Percentiles rank a stretch among this genome's conserved stretches.
phyloP scores from a whole-genome alignment of 306 rosid genomes.

The Lathyrus oleraceus region DNA sequence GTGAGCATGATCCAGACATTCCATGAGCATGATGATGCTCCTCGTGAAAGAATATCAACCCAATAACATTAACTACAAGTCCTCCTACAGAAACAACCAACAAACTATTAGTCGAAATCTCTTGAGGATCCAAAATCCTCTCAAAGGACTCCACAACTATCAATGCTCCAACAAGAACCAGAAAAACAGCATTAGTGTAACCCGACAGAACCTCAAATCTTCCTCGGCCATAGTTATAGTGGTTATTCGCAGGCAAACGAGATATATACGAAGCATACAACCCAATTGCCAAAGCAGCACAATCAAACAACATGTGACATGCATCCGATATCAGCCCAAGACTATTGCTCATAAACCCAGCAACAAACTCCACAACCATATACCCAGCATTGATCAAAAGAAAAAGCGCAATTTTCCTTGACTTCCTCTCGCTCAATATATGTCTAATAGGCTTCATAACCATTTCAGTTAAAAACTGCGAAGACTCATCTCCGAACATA shows the following conservation, averaged over 20 bases:
- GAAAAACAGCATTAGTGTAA: constrained; percentile 82
- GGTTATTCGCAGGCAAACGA: constrained; percentile 78
- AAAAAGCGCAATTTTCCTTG: constrained; percentile 84
- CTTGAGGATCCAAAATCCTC: constrained; percentile 95
- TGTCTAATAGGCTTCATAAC: constrained; percentile 78
- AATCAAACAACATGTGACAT: constrained; percentile 96
- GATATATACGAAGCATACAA: constrained; percentile 92
- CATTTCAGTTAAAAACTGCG: constrained; percentile 41
- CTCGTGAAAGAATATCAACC: constrained; percentile 89
- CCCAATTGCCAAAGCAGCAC: constrained; percentile 98
- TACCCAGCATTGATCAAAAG: constrained; percentile 81
- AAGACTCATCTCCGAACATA: constrained; percentile 58
- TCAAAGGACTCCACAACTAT: constrained; percentile 89
- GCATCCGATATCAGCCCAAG: constrained; percentile 94
- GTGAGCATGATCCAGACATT: constrained; percentile 65
- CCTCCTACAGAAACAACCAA: constrained; percentile 88
- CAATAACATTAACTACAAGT: constrained; percentile 76
- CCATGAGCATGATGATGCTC: constrained; percentile 98
- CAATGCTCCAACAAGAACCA: constrained; percentile 87
- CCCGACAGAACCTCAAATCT: constrained; percentile 96
- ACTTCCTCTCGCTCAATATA: constrained; percentile 88
- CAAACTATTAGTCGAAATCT: constrained; percentile 77
- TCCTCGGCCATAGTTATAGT: constrained; percentile 84
- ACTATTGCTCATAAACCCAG: constrained; percentile 93
- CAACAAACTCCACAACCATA: constrained; percentile 92